Conservation (phyloP, 2,329 filamentous ascomycete genomes). For the Mollisiaceae sp. region DNA sequence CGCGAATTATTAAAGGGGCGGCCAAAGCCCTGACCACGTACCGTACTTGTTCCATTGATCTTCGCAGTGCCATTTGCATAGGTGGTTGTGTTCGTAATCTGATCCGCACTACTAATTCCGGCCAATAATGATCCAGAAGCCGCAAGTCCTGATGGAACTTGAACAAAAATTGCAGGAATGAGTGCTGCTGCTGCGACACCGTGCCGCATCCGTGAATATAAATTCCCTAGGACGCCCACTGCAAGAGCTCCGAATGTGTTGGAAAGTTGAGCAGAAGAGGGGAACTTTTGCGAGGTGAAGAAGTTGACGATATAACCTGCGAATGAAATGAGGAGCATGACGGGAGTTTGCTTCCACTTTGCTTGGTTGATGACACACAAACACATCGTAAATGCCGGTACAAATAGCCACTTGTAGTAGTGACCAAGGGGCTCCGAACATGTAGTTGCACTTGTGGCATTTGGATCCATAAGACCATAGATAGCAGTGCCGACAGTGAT, state of each 20-base stretch:
- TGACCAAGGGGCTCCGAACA: slow-evolving; percentile 53
- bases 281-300: slow-evolving; percentile 69
- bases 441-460: slow-evolving; percentile 52
- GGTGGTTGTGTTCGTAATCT: slow-evolving; percentile 49
- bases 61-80: slow-evolving; percentile 38
- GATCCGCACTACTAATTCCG: slow-evolving; percentile 61
- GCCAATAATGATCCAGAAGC: slow-evolving; percentile 63
- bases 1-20: slow-evolving; percentile 1
- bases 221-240: slow-evolving; percentile 77
- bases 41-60: slow-evolving; percentile 37
- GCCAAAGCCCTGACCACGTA: slow-evolving; percentile 24
- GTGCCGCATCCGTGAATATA: slow-evolving; percentile 68
- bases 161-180: slow-evolving; percentile 83
- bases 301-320: slow-evolving; percentile 78
- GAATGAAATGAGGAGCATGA: slow-evolving; percentile 77
- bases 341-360: slow-evolving; percentile 79
- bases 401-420: slow-evolving; percentile 72
- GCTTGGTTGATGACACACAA: slow-evolving; percentile 80
- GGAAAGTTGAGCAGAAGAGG: slow-evolving; percentile 73
- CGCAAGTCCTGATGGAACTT: slow-evolving; percentile 67
- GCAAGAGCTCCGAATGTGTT: slow-evolving; percentile 78
- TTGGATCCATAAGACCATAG: slow-evolving; percentile 56
- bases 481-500: slow-evolving; percentile 61
- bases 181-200: slow-evolving; percentile 81
- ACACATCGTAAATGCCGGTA: slow-evolving; percentile 74